Percentiles rank a stretch among this genome's conserved stretches.
These are phyloP conservation scores for Sphaceloma murrayae DNA, from an alignment of 2,329 filamentous ascomycete species.

Conservation along the genomic window DNA sequence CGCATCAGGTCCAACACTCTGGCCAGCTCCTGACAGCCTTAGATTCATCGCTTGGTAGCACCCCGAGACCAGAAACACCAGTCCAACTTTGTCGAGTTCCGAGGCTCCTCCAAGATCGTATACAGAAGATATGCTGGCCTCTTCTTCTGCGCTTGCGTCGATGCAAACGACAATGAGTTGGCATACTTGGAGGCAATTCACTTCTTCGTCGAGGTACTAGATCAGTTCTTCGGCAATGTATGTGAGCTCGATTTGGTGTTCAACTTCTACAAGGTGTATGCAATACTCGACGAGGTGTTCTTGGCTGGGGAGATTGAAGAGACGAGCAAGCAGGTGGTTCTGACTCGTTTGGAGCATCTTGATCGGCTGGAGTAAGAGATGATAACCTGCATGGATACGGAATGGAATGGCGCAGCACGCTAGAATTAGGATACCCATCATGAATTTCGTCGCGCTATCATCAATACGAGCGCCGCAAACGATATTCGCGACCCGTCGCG, in stretches of 20 bases:
- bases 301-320: constrained; percentile 96
- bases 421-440: constrained; percentile 5
- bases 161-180: constrained; percentile 97
- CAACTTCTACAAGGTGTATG: constrained; percentile 72
- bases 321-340: constrained; percentile 94
- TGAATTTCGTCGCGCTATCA: constrained; percentile 1
- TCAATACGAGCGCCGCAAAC: too few species aligned
- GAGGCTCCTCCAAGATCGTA: constrained; percentile 82
- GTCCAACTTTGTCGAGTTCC: constrained; percentile 96
- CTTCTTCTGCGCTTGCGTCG: constrained; percentile 98
- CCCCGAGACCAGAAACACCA: constrained; percentile 99
- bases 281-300: constrained; percentile 97
- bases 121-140: constrained; percentile 95
- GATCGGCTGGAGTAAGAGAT: constrained; percentile 74
- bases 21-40: constrained; percentile 16
- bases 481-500: too few species aligned
- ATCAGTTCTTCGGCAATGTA: constrained; percentile 98
- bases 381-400: background rate
- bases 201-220: constrained; percentile 97
- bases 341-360: constrained; percentile 87
- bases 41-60: constrained; percentile 94
- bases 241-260: constrained; percentile 88
- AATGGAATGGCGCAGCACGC: background rate
- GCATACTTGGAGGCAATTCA: constrained; percentile 96
- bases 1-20: constrained; percentile 13